Percentiles rank a stretch among this genome's conserved stretches.
phyloP scores from a whole-genome alignment of 441 rosid species.

The Arabidopsis hybrid region DNA sequence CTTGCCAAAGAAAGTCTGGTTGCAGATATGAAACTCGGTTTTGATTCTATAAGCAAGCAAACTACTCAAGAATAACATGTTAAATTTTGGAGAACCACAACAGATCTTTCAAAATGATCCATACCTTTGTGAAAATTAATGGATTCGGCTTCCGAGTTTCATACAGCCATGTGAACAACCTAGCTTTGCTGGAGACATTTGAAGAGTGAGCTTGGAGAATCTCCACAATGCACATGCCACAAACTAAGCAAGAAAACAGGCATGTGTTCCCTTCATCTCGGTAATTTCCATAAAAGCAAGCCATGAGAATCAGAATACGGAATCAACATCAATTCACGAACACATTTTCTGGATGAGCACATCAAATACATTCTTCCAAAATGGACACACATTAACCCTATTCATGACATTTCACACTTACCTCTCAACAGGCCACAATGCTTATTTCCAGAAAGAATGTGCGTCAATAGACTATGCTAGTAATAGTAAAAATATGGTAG shows the following conservation, averaged over 20 bases:
- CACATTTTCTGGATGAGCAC: neutral
- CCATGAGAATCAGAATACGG: slow-evolving; percentile 6
- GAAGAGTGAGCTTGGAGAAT: slow-evolving; percentile 15
- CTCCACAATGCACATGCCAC: slow-evolving; percentile 8
- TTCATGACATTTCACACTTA: slow-evolving; percentile 22
- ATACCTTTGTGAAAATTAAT: slow-evolving; percentile 14
- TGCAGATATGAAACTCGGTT: slow-evolving; percentile 2
- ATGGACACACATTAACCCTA: neutral
- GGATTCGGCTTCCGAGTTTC: slow-evolving; percentile 4
- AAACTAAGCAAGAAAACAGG: slow-evolving; percentile 3
- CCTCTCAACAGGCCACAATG: slow-evolving; percentile 9
- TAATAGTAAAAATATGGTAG: neutral
- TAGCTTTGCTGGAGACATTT: slow-evolving; percentile 1
- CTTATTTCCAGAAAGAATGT: slow-evolving; percentile 13
- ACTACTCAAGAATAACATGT: neutral
- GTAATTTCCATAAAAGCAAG: slow-evolving; percentile 18
- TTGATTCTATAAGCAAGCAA: neutral
- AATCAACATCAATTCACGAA: slow-evolving; percentile 12
- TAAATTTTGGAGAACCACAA: neutral
- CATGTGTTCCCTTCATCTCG: slow-evolving; percentile 11
- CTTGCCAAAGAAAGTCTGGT: neutral
- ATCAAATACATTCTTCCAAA: neutral
- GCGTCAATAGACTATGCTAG: neutral
- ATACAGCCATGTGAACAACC: slow-evolving; percentile 7
- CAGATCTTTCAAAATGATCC: slow-evolving; percentile 12